Base-by-base conservation (phyloP, 257 asterid species). In the Penstemon barbatus region DNA sequence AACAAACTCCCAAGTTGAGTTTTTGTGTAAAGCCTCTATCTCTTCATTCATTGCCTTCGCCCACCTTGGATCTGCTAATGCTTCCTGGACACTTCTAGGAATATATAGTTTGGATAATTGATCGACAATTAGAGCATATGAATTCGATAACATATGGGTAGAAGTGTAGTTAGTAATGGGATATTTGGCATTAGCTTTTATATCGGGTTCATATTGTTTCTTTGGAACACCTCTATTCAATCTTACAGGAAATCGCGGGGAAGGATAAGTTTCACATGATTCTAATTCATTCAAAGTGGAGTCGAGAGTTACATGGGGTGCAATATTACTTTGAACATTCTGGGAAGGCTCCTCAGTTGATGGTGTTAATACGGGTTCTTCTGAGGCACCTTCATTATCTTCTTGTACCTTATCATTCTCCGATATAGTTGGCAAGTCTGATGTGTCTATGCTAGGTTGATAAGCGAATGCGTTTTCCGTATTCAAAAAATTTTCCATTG, bases 121-220 rank as follows among this genome's bases (percentile, higher is more conserved):
- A 19, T 1, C 1, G 1, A 19, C 25, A 19, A 19, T 19, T 19
- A 19, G 25, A 19, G 25, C 25, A 19, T n/a, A 44, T 0, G 33
- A 38, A 3, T 46, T 4, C 6, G 61, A 50, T 37, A 46, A 69
- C 4, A 11, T 63, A 9, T 63, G 45, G 10, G 11, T 1, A 18
- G 43, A 52, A 19, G 25, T 7, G 18, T 51, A 39, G 0, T 71
- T 61, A 19, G 33, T 61, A 7, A 62, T 62, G 2, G 58, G 64
- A 10, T 71, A 71, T 63, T 71, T 71, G 0, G 8, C 2, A 6
- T 19, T 63, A 6, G 61, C 18, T 7, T 52, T 71, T 7, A 25
- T 52, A 7, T 71, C 54, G 8, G 33, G 62, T 70, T 70, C 61
- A 70, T 70, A 60, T 49, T 70, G 19, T 61, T 50, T 70, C 56